These are phyloP conservation scores for Tetradesmus lagerheimii DNA, from an alignment of 139 green algal species.

Conservation along the genomic window DNA sequence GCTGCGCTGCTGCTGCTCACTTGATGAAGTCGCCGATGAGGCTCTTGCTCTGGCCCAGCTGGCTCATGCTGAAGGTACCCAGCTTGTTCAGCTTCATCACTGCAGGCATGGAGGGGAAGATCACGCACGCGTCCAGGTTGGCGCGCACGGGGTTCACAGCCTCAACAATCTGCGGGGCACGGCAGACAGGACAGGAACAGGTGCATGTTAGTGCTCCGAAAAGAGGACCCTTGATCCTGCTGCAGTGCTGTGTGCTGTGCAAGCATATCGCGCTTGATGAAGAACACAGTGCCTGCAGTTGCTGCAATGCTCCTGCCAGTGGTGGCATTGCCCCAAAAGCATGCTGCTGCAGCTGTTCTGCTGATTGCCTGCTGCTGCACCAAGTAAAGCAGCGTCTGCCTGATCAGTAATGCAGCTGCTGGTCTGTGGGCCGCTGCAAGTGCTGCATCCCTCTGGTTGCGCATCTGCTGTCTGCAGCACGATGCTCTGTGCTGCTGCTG, in stretches of 20 bases:
- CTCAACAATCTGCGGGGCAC: conserved; percentile 80
- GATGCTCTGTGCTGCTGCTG: not conserved
- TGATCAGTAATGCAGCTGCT: not conserved
- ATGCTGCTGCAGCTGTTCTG: no score
- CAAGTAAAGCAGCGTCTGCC: no score
- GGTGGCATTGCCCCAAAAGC: no score
- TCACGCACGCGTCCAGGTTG: conserved; percentile 93
- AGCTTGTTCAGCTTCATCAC: conserved; percentile 99
- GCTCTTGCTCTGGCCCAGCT: conserved; percentile 97
- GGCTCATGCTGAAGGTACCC: conserved; percentile 96
- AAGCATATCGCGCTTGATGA: not conserved
- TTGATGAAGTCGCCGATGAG: conserved; percentile 98
- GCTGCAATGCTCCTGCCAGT: not conserved
- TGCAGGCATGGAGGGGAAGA: conserved; percentile 99
- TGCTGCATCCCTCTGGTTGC: no score
- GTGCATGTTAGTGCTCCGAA: not conserved
- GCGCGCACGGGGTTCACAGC: conserved; percentile 85
- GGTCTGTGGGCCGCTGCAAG: not conserved
- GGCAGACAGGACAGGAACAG: not conserved
- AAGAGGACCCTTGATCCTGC: not conserved
- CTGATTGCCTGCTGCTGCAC: no score
- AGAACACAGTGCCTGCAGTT: not conserved
- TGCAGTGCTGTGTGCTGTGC: not conserved
- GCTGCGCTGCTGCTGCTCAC: conserved; percentile 49
- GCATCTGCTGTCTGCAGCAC: no score